Evolutionary conservation across 1,284 basidiomycete genomes (phyloP).

Genomic region (Phenoliferia sp.): DNA sequence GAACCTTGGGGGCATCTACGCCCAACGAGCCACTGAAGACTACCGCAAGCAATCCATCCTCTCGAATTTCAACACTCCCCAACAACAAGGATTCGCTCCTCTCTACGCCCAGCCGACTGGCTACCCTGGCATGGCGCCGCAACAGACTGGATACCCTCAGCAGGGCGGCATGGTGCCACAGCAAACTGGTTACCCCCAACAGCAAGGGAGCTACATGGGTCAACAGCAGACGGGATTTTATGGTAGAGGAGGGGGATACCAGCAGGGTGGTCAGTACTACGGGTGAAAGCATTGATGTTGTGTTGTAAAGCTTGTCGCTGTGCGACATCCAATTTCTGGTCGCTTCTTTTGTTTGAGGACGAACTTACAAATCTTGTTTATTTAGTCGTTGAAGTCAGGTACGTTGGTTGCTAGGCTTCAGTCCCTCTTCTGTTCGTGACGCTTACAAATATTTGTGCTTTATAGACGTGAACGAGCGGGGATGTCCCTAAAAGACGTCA

Average conservation of each 20-base stretch:
- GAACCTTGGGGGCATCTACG: conserved; percentile 23
- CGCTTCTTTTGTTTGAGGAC: too few relatives aligned
- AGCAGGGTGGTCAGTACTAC: not conserved
- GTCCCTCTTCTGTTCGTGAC: too few relatives aligned
- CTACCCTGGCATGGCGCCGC: conserved; percentile 14
- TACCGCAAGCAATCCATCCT: conserved; percentile 16
- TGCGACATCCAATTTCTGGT: too few relatives aligned
- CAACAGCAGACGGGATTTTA: conserved; percentile 7
- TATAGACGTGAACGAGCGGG: too few relatives aligned
- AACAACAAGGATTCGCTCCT: not conserved
- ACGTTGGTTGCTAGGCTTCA: too few relatives aligned
- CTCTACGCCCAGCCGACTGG: conserved; percentile 1
- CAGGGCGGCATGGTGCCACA: not conserved
- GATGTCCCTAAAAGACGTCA: too few relatives aligned
- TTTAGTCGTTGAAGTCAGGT: too few relatives aligned
- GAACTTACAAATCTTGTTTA: too few relatives aligned
- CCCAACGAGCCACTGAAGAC: conserved; percentile 7
- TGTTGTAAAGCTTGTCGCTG: too few relatives aligned
- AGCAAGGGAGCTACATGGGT: not conserved
- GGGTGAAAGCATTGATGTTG: too few relatives aligned
- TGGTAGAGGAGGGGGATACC: not conserved
- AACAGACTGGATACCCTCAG: conserved; percentile 17
- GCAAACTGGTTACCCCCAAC: too few relatives aligned
- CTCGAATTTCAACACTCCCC: not conserved
- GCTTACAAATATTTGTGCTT: too few relatives aligned